Conservation (phyloP, 1,284 basidiomycete species). For the Heliocybe sulcata region DNA sequence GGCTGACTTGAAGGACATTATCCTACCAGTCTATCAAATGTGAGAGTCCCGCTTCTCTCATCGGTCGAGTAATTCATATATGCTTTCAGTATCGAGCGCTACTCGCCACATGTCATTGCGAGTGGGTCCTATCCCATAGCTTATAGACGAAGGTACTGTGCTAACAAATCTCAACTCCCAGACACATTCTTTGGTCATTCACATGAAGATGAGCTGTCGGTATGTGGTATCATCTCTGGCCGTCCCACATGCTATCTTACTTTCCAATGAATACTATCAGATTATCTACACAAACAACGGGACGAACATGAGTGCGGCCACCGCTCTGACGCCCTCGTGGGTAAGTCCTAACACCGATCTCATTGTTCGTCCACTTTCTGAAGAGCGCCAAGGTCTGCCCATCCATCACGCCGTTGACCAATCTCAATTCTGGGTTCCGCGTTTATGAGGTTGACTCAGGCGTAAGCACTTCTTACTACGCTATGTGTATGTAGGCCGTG, state of each 20-base stretch:
- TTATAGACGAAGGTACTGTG: constrained; percentile 5
- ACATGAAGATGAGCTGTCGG: constrained; percentile 73
- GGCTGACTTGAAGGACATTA: background rate
- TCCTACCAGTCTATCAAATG: constrained; percentile 62
- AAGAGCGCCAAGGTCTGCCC: constrained; percentile 43
- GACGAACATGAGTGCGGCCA: constrained; percentile 48
- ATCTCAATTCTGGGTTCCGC: constrained; percentile 75
- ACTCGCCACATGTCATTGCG: constrained; percentile 70
- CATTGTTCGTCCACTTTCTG: background rate
- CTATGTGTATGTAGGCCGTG: too few species aligned
- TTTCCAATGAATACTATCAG: constrained; percentile 22
- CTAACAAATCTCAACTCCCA: constrained; percentile 15
- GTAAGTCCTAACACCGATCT: constrained; percentile 14
- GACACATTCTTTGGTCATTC: constrained; percentile 79
- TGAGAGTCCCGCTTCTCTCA: constrained; percentile 21
- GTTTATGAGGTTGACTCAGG: constrained; percentile 74
- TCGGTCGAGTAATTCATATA: constrained; percentile 11
- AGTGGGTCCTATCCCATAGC: constrained; percentile 30
- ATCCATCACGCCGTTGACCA: constrained; percentile 65
- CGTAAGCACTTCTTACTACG: constrained; percentile 30
- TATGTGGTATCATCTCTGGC: constrained; percentile 20
- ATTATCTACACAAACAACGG: constrained; percentile 75
- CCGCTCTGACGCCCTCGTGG: constrained; percentile 56
- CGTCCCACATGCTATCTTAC: background rate
- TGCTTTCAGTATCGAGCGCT: constrained; percentile 62